Base-by-base conservation (phyloP, 2,329 filamentous ascomycete species). In the Verruconis gallopava region DNA sequence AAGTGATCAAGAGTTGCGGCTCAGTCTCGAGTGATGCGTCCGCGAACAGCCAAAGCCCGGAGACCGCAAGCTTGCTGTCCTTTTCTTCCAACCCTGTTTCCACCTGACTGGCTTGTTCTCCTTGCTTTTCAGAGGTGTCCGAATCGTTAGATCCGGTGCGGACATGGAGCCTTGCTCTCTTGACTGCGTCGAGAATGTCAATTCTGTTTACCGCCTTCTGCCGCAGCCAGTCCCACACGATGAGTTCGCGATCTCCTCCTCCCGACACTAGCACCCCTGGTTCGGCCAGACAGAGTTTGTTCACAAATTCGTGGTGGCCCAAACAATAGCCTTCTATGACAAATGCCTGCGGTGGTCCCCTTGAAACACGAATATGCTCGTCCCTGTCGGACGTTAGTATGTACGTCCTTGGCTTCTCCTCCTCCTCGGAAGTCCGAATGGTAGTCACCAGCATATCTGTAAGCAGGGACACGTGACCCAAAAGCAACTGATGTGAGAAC, bases 391-490 rank as follows among this genome's bases (percentile, higher is more conserved):
- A 70, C 11, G 78, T 81, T 37, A 84, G 61, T 37, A 84, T 73
- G 51, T 79, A 81, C 39, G 58, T 65, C 42, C 69, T 67, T n/a
- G 55, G 49, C 28, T 59, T 37, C 36, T 37, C 37, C 3, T 20
- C 33, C 13, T 35, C 35, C n/a, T 38, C 59, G 14, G 58, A 58
- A 50, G 63, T 47, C 49, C 67, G 56, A 54, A 67, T 55, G n/a
- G 62, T 64, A 4, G 68, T 70, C 33, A 76, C 67, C 2, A 68
- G 60, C 40, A 95, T 58, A 53, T 85, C 79, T 1, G 88, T 95
- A 38, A 98, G 74, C 75, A 96, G 83, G 1, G 89, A 95, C 12
- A 98, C 91, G 61, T 98, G 91, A 11, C 91, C 91, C 1, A 98
- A 75, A 5, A 95, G 67, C 1, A 94, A 68, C 28, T 79, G 74